Conservation (phyloP, 1,284 basidiomycete species). For the Moniliophthora roreri region DNA sequence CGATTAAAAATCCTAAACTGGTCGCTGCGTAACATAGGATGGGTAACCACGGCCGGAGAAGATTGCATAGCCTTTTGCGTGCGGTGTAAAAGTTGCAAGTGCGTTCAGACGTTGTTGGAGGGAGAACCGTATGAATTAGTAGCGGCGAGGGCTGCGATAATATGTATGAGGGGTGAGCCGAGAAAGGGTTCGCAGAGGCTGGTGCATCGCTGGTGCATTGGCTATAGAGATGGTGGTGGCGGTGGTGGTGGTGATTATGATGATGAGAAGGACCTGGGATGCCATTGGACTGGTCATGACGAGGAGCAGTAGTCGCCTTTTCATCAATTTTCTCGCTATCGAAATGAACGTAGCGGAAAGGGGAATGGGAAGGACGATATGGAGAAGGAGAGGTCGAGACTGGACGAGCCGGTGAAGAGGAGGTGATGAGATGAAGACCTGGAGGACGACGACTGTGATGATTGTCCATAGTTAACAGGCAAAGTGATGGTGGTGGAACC, state of each 20-base stretch:
- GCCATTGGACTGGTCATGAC: no score
- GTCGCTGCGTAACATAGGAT: slow-evolving; percentile 68
- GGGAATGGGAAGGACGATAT: slow-evolving; percentile 25
- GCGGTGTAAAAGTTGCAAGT: no score
- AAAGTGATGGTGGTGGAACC: slow-evolving; percentile 26
- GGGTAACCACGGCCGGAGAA: slow-evolving; percentile 70
- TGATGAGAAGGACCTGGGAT: slow-evolving; percentile 17
- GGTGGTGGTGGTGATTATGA: slow-evolving; percentile 16
- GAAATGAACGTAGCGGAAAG: slow-evolving; percentile 35
- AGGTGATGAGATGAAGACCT: slow-evolving; percentile 28
- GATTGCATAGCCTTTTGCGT: slow-evolving; percentile 53
- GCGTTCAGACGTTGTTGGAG: slow-evolving; percentile 31
- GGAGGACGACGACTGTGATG: slow-evolving; percentile 8
- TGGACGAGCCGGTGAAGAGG: slow-evolving; percentile 30
- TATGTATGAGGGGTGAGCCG: slow-evolving; percentile 17
- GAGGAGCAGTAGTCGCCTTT: no score
- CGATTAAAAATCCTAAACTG: slow-evolving; percentile 66
- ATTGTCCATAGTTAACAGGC: no score
- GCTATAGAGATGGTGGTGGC: neutral
- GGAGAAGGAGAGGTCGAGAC: slow-evolving; percentile 27
- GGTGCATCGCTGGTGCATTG: neutral
- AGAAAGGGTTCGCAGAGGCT: neutral
- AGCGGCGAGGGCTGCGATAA: slow-evolving; percentile 22
- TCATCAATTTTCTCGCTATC: slow-evolving; percentile 28
- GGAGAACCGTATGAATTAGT: slow-evolving; percentile 17